Conservation (phyloP, 495 filamentous ascomycete genomes). For the Aspergillus avenaceus region DNA sequence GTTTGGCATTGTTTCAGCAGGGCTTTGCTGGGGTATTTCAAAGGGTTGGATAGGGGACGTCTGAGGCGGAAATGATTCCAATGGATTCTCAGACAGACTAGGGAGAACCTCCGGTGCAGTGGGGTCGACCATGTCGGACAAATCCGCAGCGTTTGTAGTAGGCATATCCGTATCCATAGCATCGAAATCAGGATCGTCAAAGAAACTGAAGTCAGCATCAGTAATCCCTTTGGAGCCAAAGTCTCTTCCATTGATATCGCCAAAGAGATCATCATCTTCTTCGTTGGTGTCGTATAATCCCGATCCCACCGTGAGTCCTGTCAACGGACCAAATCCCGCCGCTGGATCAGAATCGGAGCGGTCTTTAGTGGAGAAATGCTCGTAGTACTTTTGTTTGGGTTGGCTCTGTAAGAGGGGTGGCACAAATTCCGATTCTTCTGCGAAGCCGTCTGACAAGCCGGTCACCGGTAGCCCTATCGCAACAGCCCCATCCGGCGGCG, state of each 20-base stretch:
- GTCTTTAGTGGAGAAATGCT: conserved; percentile 17
- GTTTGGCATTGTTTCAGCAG: background rate
- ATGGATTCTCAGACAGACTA: background rate
- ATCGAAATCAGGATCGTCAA: conserved; percentile 60
- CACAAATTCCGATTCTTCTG: conserved; percentile 24
- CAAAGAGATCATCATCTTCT: conserved; percentile 64
- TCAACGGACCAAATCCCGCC: conserved; percentile 19
- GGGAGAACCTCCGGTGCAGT: conserved; percentile 7
- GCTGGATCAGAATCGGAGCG: conserved; percentile 17
- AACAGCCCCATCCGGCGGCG: conserved; percentile 73
- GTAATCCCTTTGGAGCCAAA: conserved; percentile 81
- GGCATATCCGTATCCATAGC: conserved; percentile 17
- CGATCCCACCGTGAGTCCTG: conserved; percentile 31
- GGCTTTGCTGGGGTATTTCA: conserved; percentile 1
- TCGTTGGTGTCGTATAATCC: conserved; percentile 43
- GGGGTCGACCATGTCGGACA: conserved; percentile 9
- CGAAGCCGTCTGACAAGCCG: conserved; percentile 25
- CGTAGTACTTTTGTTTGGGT: conserved; percentile 7
- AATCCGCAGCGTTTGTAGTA: conserved; percentile 10
- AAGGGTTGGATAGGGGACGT: too few relatives aligned
- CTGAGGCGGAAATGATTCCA: background rate
- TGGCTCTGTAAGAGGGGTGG: conserved; percentile 8
- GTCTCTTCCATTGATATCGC: conserved; percentile 66
- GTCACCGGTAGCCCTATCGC: conserved; percentile 25
- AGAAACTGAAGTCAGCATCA: conserved; percentile 87